These are phyloP conservation scores for Blastocystis sp. DNA, from an alignment of 352 stramenopile genomes.

Conservation along the genomic window DNA sequence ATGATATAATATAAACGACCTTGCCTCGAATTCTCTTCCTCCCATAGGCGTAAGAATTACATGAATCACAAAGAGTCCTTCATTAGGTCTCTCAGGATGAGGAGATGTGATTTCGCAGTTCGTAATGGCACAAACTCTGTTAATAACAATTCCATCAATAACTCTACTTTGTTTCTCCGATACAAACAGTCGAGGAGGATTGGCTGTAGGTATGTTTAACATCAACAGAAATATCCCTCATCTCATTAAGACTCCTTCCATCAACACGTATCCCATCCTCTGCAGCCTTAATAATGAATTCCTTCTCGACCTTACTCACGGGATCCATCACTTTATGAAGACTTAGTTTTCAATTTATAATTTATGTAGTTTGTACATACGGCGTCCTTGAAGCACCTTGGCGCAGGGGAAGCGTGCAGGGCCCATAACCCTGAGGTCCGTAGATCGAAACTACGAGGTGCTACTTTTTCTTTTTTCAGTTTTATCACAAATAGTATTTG, in stretches of 20 bases:
- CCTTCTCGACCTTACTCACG: slow-evolving; percentile 51
- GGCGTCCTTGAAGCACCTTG: slow-evolving; percentile 43
- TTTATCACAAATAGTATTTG: no score
- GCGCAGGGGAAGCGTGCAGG: slow-evolving; percentile 62
- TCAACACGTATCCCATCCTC: slow-evolving; percentile 56
- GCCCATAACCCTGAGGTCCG: slow-evolving; percentile 63
- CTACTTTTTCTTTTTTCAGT: slow-evolving; percentile 24
- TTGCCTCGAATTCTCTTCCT: slow-evolving; percentile 28
- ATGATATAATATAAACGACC: neutral
- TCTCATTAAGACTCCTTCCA: slow-evolving; percentile 34
- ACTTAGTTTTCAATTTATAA: neutral
- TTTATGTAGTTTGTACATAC: neutral
- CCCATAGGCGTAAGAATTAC: slow-evolving; percentile 52
- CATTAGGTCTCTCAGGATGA: slow-evolving; percentile 28
- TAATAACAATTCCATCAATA: neutral
- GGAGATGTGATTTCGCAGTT: slow-evolving; percentile 37
- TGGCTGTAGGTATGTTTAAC: slow-evolving; percentile 16
- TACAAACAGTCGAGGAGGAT: slow-evolving; percentile 24
- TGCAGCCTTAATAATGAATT: slow-evolving; percentile 54
- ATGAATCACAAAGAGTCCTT: slow-evolving; percentile 54
- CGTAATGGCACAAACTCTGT: slow-evolving; percentile 44
- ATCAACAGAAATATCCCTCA: slow-evolving; percentile 14
- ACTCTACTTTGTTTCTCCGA: slow-evolving; percentile 48
- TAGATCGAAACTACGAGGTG: slow-evolving; percentile 63
- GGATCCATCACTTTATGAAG: slow-evolving; percentile 39